Base-by-base conservation (phyloP, 139 green algal genomes). In the Ostreobium quekettii region DNA sequence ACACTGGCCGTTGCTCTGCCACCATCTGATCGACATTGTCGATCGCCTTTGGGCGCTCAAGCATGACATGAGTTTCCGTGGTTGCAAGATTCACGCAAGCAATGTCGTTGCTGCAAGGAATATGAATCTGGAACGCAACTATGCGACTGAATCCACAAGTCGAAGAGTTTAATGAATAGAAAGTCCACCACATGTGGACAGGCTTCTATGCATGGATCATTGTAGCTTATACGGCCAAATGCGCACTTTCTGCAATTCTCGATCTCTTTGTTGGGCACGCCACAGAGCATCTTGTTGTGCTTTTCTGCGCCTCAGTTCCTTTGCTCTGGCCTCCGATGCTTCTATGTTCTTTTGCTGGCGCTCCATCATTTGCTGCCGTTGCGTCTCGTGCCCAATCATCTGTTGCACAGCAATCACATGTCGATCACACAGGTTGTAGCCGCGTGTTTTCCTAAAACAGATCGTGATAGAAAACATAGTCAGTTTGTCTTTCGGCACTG, bases 311-410 rank as follows among this genome's bases (percentile, higher is more conserved):
- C 64, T 70, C 77, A 87, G 73, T 72, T 92, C 82, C 65, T 80
- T 63, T 2, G 81, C 68, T 1, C 80, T 66, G 33, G 57, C 64
- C 77, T 91, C 83, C 68, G 87, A 32, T 59, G 66, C 65, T 31
- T 77, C 73, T 26, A 86, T 65, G 64, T 83, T 82, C 33, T 78
- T 66, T 75, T 89, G 80, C 71, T 88, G 82, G 58, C 81, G 79
- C 7, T 83, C 79, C 47, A 80, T 53, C 78, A 92, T 76, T 66
- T 87, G 74, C 74, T 88, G 87, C 48, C 88, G 83, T 3, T 66
- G 72, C 33, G 83, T 32, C 79, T 95, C 88, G 35, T 87, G 85
- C 42, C 72, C 38, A 29, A 91, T 68, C 77, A 95, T 85, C 77
- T 88, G 74, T 64, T 57, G 4, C 19, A 47, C 47, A 47, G 42